These are phyloP conservation scores for Primulina eburnea DNA, from an alignment of 257 asterid species.

Conservation along the genomic window DNA sequence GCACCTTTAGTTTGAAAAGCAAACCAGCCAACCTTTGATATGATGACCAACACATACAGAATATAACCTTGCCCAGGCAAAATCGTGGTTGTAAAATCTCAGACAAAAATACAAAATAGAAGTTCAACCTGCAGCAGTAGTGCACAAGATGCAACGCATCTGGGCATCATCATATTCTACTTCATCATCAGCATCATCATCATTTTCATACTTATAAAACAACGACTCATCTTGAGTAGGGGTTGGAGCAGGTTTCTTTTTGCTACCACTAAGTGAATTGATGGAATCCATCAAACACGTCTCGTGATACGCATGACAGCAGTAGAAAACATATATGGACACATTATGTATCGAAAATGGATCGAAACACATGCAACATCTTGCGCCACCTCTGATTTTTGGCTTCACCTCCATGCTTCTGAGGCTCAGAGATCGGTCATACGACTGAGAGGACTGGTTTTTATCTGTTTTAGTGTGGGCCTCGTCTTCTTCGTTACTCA, in stretches of 20 bases:
- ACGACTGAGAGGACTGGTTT: constrained; percentile 30
- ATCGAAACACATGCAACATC: constrained; percentile 97
- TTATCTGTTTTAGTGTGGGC: constrained; percentile 48
- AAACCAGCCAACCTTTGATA: not conserved
- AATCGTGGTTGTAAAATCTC: constrained; percentile 24
- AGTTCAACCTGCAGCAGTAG: constrained; percentile 87
- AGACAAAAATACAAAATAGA: constrained; percentile 1
- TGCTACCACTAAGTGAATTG: constrained; percentile 40
- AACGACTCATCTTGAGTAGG: constrained; percentile 38
- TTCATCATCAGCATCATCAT: constrained; percentile 38
- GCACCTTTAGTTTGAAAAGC: not conserved
- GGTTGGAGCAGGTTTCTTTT: constrained; percentile 40
- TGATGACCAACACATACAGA: not conserved
- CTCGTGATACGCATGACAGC: constrained; percentile 92
- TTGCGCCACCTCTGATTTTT: constrained; percentile 69
- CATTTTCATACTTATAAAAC: constrained; percentile 49
- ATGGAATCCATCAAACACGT: constrained; percentile 80
- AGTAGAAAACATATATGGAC: constrained; percentile 70
- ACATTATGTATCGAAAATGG: constrained; percentile 73
- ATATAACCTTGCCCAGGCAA: not conserved
- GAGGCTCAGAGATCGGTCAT: constrained; percentile 49
- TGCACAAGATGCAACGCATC: constrained; percentile 90
- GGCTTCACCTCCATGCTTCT: constrained; percentile 71
- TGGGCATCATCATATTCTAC: constrained; percentile 45
- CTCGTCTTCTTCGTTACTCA: constrained; percentile 75